These are phyloP conservation scores for Crithidia thermophila DNA, from an alignment of 208 protist species.

Conservation along the genomic window DNA sequence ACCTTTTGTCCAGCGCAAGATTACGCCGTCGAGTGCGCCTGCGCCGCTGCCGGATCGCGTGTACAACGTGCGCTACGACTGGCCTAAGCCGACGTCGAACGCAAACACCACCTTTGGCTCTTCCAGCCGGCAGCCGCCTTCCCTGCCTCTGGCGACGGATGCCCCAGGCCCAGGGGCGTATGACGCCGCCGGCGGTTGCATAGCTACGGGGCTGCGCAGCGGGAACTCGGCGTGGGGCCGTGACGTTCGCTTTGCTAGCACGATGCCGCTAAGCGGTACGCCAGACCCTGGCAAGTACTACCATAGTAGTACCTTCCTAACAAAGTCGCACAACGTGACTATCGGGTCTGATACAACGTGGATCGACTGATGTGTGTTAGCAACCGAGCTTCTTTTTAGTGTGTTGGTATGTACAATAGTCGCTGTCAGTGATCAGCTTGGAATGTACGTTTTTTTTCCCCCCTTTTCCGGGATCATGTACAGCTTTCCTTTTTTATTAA, in stretches of 20 bases:
- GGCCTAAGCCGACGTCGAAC: conserved; percentile 58
- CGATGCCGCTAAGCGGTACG: conserved; percentile 11
- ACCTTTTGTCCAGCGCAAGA: conserved; percentile 37
- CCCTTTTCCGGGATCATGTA: background rate
- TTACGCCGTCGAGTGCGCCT: conserved; percentile 27
- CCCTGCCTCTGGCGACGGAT: conserved; percentile 6
- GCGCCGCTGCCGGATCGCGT: conserved; percentile 26
- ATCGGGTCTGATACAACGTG: conserved; percentile 66
- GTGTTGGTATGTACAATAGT: too few species aligned
- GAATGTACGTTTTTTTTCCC: too few species aligned
- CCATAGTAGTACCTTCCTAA: conserved; percentile 73
- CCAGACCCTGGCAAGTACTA: conserved; percentile 68
- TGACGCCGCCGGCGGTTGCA: conserved; percentile 15
- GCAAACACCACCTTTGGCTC: conserved; percentile 55
- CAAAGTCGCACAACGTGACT: conserved; percentile 83
- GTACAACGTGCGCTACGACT: conserved; percentile 79
- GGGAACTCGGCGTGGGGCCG: conserved; percentile 55
- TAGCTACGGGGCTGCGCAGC: conserved; percentile 3
- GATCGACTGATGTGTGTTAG: conserved; percentile 27
- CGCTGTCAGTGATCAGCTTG: too few species aligned
- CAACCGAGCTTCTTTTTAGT: background rate
- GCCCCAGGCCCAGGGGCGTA: conserved; percentile 64
- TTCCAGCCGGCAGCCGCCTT: conserved; percentile 29
- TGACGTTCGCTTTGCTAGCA: conserved; percentile 63
- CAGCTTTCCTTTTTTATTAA: conserved; percentile 1